phyloP scores from a whole-genome alignment of 2,329 filamentous ascomycete species.

The Daldinia sp. region DNA sequence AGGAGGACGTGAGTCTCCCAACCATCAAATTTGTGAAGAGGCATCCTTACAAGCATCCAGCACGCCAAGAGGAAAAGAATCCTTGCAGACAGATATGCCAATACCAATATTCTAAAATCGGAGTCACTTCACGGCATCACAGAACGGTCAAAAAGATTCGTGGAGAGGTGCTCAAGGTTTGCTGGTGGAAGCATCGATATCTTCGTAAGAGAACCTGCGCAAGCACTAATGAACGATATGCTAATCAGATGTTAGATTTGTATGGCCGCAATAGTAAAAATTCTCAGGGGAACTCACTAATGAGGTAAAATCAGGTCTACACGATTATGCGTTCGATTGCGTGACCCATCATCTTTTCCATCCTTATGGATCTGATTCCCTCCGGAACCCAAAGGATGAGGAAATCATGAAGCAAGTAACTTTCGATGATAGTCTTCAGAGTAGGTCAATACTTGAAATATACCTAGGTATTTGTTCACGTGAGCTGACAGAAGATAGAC shows the following conservation, averaged over 20 bases:
- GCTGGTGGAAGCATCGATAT: slow-evolving; percentile 65
- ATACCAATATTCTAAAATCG: slow-evolving; percentile 72
- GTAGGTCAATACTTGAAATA: too few species aligned
- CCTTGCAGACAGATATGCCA: slow-evolving; percentile 75
- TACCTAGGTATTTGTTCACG: too few species aligned
- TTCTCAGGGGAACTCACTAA: slow-evolving; percentile 36
- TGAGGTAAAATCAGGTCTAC: slow-evolving; percentile 56
- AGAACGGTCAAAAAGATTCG: slow-evolving; percentile 67
- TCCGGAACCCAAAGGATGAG: slow-evolving; percentile 67
- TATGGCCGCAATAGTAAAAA: slow-evolving; percentile 20
- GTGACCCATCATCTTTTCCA: slow-evolving; percentile 78
- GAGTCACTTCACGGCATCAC: slow-evolving; percentile 68
- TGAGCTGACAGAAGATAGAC: slow-evolving; percentile 57
- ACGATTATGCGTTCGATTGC: slow-evolving; percentile 77
- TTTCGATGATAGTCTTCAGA: slow-evolving; percentile 75
- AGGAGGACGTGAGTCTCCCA: slow-evolving; percentile 60
- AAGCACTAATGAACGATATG: slow-evolving; percentile 1
- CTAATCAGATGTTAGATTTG: slow-evolving; percentile 44
- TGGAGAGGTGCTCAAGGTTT: slow-evolving; percentile 63
- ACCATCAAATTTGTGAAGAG: not conserved
- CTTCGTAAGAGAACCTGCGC: slow-evolving; percentile 61
- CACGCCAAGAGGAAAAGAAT: slow-evolving; percentile 73
- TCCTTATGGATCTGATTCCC: slow-evolving; percentile 71
- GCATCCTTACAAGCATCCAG: slow-evolving; percentile 52
- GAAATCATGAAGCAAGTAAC: slow-evolving; percentile 76